A percentile compares a stretch with the other conserved stretches of the same genome.
These are phyloP conservation scores for Lentinula sp. DNA, from an alignment of 768 basidiomycete genomes.

Conservation along the genomic window DNA sequence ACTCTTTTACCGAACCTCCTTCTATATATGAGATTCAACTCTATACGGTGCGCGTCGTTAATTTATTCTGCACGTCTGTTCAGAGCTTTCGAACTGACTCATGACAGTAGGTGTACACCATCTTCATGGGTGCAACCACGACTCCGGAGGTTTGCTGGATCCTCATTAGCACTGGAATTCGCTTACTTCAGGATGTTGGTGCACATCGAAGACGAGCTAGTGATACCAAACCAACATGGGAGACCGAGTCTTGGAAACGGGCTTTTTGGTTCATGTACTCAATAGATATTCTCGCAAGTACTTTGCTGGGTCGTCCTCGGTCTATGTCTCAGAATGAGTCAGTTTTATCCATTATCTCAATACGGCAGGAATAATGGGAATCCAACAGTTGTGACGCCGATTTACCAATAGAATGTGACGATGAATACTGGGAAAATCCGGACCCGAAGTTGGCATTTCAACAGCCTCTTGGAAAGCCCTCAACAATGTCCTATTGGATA, in stretches of 20 bases:
- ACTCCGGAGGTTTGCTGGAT: slow-evolving; percentile 47
- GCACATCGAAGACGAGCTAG: slow-evolving; percentile 35
- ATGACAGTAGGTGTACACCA: slow-evolving; percentile 26
- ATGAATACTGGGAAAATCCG: slow-evolving; percentile 55
- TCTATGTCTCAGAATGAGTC: slow-evolving; percentile 56
- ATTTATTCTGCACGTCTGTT: slow-evolving; percentile 1
- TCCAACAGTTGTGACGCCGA: slow-evolving; percentile 50
- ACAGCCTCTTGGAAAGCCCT: slow-evolving; percentile 48
- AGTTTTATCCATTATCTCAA: background rate
- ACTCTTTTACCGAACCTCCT: slow-evolving; percentile 41
- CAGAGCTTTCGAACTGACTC: slow-evolving; percentile 9
- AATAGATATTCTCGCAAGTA: slow-evolving; percentile 17
- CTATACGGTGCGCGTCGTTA: slow-evolving; percentile 28
- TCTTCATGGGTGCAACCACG: slow-evolving; percentile 38
- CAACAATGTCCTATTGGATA: slow-evolving; percentile 38
- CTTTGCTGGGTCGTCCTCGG: slow-evolving; percentile 48
- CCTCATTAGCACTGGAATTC: slow-evolving; percentile 47
- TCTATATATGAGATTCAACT: slow-evolving; percentile 54
- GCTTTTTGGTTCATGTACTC: slow-evolving; percentile 37
- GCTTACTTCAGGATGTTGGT: slow-evolving; percentile 55
- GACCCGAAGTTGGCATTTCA: slow-evolving; percentile 39
- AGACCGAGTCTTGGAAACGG: slow-evolving; percentile 59
- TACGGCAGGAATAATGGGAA: background rate
- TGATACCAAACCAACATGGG: slow-evolving; percentile 27
- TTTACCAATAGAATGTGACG: slow-evolving; percentile 57